Evolutionary conservation across 345 rosid genomes (phyloP).

Genomic region (Aquilaria malaccensis): DNA sequence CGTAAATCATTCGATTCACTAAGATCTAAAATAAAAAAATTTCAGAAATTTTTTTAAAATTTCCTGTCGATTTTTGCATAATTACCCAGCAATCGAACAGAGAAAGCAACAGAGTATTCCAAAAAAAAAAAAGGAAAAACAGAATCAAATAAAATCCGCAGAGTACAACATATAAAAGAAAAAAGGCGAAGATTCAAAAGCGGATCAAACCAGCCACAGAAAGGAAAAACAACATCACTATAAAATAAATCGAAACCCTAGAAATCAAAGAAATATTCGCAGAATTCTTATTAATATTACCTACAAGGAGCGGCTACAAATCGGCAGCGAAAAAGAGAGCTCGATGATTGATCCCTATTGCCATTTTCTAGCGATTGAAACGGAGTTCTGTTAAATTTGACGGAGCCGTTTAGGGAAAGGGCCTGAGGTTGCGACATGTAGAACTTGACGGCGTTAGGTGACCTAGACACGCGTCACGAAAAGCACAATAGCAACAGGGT

Average conservation of each 20-base stretch:
- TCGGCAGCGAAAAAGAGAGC: slow-evolving; percentile 31
- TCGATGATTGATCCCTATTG: slow-evolving; percentile 25
- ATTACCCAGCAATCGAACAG: slow-evolving; percentile 18
- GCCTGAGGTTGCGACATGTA: background rate
- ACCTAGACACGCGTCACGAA: slow-evolving; percentile 19
- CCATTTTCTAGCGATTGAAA: slow-evolving; percentile 18
- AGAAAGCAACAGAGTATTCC: background rate
- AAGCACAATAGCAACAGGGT: slow-evolving; percentile 12
- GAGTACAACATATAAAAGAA: slow-evolving; percentile 14
- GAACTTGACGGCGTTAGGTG: slow-evolving; percentile 26
- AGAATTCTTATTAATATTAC: slow-evolving; percentile 19
- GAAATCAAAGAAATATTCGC: slow-evolving; percentile 10
- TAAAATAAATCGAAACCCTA: background rate
- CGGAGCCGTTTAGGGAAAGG: slow-evolving; percentile 20
- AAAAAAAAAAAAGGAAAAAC: background rate
- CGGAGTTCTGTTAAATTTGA: slow-evolving; percentile 32
- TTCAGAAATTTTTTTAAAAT: background rate
- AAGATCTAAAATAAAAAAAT: slow-evolving; percentile 14
- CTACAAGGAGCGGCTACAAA: slow-evolving; percentile 24
- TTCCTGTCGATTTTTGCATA: slow-evolving; percentile 12
- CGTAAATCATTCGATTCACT: slow-evolving; percentile 10
- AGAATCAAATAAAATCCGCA: slow-evolving; percentile 15
- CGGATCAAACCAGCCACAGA: slow-evolving; percentile 19
- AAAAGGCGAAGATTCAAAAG: slow-evolving; percentile 22
- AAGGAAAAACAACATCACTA: slow-evolving; percentile 10